Evolutionary conservation across 176 grass and related monocot species (phyloP).

Genomic region (Triticum turgidum): DNA sequence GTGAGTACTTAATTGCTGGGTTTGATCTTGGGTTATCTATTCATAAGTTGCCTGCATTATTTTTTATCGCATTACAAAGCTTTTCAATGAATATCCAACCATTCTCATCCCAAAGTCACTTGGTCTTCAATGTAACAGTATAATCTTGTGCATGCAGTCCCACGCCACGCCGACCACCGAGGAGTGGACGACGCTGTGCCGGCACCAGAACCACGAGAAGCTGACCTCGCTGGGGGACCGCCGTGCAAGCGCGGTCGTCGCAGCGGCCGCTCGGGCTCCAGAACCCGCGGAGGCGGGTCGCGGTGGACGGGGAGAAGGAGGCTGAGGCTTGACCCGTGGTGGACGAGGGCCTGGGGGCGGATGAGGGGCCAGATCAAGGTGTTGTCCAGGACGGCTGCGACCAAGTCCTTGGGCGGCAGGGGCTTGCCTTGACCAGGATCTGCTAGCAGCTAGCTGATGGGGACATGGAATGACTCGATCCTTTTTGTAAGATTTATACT

Average conservation of each 20-base stretch:
- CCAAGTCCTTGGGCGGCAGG: constrained; percentile 32
- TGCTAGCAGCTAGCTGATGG: too few species aligned
- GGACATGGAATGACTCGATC: too few species aligned
- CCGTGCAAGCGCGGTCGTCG: too few species aligned
- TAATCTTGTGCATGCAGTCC: constrained; percentile 39
- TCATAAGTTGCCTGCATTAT: background rate
- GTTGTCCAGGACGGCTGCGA: background rate
- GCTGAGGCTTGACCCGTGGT: constrained; percentile 57
- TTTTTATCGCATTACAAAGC: background rate
- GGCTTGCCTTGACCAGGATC: too few species aligned
- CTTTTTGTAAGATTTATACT: too few species aligned
- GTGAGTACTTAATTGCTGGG: background rate
- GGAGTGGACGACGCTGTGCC: constrained; percentile 31
- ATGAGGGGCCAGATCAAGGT: constrained; percentile 80
- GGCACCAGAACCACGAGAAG: constrained; percentile 30
- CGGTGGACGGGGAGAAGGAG: constrained; percentile 32
- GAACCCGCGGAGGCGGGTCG: too few species aligned
- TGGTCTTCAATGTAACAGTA: background rate
- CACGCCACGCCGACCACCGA: constrained; percentile 38
- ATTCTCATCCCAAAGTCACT: background rate
- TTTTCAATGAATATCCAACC: background rate
- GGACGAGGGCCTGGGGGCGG: constrained; percentile 62
- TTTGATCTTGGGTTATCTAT: background rate
- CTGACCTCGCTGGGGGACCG: too few species aligned
- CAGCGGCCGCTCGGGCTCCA: too few species aligned